Conservation (phyloP, 73 alveolate genomes). For the Symbiodinium natans region DNA sequence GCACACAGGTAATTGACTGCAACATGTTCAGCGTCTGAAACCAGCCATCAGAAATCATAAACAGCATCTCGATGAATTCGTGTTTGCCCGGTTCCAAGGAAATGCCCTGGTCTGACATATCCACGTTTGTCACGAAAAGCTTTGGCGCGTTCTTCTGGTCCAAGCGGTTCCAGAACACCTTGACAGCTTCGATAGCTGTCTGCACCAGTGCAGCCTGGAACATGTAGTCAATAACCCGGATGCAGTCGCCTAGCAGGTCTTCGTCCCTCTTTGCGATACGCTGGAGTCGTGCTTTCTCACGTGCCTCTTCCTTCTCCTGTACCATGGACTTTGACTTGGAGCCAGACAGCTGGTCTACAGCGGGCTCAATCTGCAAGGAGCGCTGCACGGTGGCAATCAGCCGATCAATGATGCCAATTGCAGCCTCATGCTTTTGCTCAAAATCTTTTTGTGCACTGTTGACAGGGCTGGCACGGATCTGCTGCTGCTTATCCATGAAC, state of each 20-base stretch:
- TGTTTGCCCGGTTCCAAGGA: conserved; percentile 47
- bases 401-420: conserved; percentile 73
- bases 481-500: conserved; percentile 70
- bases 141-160: conserved; percentile 53
- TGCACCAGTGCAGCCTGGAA: conserved; percentile 72
- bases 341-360: conserved; percentile 39
- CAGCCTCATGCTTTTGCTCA: conserved; percentile 83
- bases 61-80: conserved; percentile 66
- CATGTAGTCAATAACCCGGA: conserved; percentile 55
- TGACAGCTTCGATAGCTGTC: conserved; percentile 59
- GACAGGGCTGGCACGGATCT: conserved; percentile 72
- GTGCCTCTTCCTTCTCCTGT: conserved; percentile 82
- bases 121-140: conserved; percentile 63
- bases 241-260: conserved; percentile 72
- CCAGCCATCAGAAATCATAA: conserved; percentile 59
- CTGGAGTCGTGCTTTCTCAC: conserved; percentile 51
- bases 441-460: conserved; percentile 76
- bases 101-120: conserved; percentile 73
- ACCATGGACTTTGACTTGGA: conserved; percentile 90
- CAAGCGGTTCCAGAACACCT: conserved; percentile 68
- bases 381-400: conserved; percentile 72
- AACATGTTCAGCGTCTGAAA: conserved; percentile 46
- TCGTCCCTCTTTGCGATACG: conserved; percentile 68
- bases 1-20: conserved; percentile 69
- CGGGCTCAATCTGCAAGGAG: conserved; percentile 32